Base-by-base conservation (phyloP, 2,329 filamentous ascomycete species). In the Mariannaea sp. region DNA sequence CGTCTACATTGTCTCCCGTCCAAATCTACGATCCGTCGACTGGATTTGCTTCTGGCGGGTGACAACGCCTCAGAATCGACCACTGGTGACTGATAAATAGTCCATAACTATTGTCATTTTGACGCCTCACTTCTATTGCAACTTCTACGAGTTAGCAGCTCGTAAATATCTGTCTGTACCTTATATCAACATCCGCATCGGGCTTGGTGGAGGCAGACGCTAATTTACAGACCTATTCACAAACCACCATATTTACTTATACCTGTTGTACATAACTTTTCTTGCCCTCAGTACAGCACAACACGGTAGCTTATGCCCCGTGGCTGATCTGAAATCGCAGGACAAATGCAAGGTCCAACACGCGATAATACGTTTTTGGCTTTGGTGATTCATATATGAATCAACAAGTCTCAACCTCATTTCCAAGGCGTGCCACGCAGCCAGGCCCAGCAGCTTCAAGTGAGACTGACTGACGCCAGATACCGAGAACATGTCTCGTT, bases 391-490 rank as follows among this genome's bases (percentile, higher is more conserved):
- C 49, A 49, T 29, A 24, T 40, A 47, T 44, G 47, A 38, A 36
- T 42, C 49, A 49, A 40, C 29, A 36, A 56, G 55, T 55, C 57
- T 41, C 51, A 59, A 41, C 30, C 56, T 65, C 63, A 65, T 65
- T 64, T 65, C 61, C 61, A 53, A 27, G 39, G 40, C 50, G 53
- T 52, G 38, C 56, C 58, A 60, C 55, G n/a, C 44, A 47, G 42
- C 43, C 22, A 38, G 47, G 42, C 48, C 33, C 38, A 45, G 19
- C 36, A 24, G 35, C 24, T 20, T 48, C 24, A 26, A 56, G 61
- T 65, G 63, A 65, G 59, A 56, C 61, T 65, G 53, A 50, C 59
- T 49, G 2, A 10, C n/a, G n/a, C n/a, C n/a, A n/a, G n/a, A 36
- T 8, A 32, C 46, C 27, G 41, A 45, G 49, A 49, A 56, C 55